Conservation (phyloP, 2,329 filamentous ascomycete genomes). For the Xylariales sp. region DNA sequence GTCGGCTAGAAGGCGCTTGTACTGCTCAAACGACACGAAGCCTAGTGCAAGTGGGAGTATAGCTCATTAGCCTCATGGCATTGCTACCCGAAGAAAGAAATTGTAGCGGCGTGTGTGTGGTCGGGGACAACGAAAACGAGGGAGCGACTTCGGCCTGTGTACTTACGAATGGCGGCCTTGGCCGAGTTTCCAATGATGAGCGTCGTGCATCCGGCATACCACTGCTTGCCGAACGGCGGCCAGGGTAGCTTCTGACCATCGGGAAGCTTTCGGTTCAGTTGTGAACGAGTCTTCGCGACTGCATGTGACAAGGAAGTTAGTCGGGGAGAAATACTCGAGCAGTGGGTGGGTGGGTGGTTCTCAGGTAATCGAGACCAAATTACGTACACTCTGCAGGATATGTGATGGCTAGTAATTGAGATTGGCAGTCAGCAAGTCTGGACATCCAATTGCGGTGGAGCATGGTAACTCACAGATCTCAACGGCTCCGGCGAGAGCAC, state of each 20-base stretch:
- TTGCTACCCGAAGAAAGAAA: no score
- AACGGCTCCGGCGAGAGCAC: constrained; percentile 87
- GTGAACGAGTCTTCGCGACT: constrained; percentile 93
- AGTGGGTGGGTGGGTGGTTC: neutral
- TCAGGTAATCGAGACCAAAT: neutral
- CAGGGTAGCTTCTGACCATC: constrained; percentile 85
- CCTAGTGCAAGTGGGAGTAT: no score
- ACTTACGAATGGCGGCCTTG: constrained; percentile 89
- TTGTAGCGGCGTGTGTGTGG: no score
- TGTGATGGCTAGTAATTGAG: constrained; percentile 69
- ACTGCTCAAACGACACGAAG: constrained; percentile 95
- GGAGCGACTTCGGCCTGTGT: no score
- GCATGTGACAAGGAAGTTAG: constrained; percentile 9
- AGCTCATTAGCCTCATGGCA: no score
- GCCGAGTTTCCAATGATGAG: constrained; percentile 94
- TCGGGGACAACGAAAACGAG: no score
- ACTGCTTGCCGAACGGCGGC: constrained; percentile 89
- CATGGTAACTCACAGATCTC: constrained; percentile 85
- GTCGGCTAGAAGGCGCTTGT: constrained; percentile 79
- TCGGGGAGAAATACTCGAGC: neutral
- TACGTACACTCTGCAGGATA: constrained; percentile 71
- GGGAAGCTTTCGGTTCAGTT: constrained; percentile 81
- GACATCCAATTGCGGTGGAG: no score
- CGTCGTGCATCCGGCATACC: constrained; percentile 98
- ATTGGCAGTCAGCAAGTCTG: no score